phyloP scores from a whole-genome alignment of 805 yeast genomes.

The Citeromyces matritensis region DNA sequence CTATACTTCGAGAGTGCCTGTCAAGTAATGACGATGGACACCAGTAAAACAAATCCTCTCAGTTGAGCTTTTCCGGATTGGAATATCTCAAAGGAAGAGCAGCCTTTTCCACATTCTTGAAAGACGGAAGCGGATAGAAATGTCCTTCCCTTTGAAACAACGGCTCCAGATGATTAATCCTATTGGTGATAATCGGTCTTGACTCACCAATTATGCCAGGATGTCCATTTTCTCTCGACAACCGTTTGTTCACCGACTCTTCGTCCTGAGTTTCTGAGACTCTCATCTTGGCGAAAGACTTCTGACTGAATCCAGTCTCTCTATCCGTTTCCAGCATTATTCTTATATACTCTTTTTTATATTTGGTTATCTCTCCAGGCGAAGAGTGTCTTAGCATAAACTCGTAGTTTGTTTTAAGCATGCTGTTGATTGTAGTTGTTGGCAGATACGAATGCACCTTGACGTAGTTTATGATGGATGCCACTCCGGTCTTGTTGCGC shows the following conservation, averaged over 20 bases:
- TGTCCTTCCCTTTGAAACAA: slow-evolving; percentile 6
- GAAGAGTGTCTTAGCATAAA: slow-evolving; percentile 16
- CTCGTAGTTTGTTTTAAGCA: slow-evolving; percentile 20
- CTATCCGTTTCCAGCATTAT: slow-evolving; percentile 14
- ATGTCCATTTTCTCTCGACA: slow-evolving; percentile 18
- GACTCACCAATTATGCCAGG: slow-evolving; percentile 19
- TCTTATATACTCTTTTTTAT: slow-evolving; percentile 10
- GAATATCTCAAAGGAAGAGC: slow-evolving; percentile 26
- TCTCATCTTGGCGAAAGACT: slow-evolving; percentile 15
- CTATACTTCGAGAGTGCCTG: no score
- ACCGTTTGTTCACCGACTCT: slow-evolving; percentile 11
- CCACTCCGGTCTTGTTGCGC: slow-evolving; percentile 26
- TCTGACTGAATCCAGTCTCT: slow-evolving; percentile 15
- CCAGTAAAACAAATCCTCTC: no score
- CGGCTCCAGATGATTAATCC: slow-evolving; percentile 10
- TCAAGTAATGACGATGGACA: no score
- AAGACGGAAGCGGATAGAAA: slow-evolving; percentile 33
- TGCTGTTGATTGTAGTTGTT: slow-evolving; percentile 24
- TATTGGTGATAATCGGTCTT: slow-evolving; percentile 27
- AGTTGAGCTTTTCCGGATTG: slow-evolving; percentile 6
- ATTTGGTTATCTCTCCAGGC: slow-evolving; percentile 6
- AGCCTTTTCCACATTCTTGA: slow-evolving; percentile 54
- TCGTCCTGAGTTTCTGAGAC: slow-evolving; percentile 11
- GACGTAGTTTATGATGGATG: slow-evolving; percentile 26
- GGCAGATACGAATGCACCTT: slow-evolving; percentile 32